A percentile compares a stretch with the other conserved stretches of the same genome.
Conservation (phyloP, 306 rosid genomes). For the Sesbania bispinosa region DNA sequence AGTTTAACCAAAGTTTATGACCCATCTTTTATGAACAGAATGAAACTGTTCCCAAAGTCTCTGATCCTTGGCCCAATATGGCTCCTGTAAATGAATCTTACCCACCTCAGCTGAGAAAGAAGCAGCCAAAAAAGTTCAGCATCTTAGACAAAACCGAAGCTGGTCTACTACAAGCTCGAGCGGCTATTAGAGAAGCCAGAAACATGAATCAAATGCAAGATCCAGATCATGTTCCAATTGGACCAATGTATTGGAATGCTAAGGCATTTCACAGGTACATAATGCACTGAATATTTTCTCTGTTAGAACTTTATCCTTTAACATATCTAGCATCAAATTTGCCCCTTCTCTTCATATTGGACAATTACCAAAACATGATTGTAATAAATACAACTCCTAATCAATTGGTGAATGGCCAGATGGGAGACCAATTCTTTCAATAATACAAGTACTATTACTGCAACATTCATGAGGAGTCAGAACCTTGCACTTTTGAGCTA, state of each 20-base stretch:
- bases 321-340: not conserved
- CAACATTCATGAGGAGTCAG: not conserved
- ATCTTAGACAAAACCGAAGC: conserved; percentile 44
- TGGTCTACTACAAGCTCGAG: conserved; percentile 53
- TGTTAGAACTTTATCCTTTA: not conserved
- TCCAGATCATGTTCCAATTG: conserved; percentile 56
- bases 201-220: conserved; percentile 44
- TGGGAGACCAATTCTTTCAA: not conserved
- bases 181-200: conserved; percentile 64
- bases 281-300: not conserved
- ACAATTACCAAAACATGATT: not conserved
- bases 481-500: not conserved
- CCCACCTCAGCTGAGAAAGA: conserved; percentile 10
- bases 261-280: conserved; percentile 76
- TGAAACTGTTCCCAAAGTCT: conserved; percentile 13
- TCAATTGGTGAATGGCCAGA: not conserved
- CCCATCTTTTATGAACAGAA: conserved; percentile 24
- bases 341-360: not conserved
- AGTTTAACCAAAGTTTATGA: not conserved
- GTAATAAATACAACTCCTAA: not conserved
- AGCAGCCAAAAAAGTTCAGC: conserved; percentile 28
- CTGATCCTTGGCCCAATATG: not conserved
- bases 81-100: conserved; percentile 30
- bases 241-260: conserved; percentile 81
- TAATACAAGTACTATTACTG: conserved; percentile 13